These are phyloP conservation scores for Euphorbia tirucalli DNA, from an alignment of 345 rosid genomes.

Conservation along the genomic window DNA sequence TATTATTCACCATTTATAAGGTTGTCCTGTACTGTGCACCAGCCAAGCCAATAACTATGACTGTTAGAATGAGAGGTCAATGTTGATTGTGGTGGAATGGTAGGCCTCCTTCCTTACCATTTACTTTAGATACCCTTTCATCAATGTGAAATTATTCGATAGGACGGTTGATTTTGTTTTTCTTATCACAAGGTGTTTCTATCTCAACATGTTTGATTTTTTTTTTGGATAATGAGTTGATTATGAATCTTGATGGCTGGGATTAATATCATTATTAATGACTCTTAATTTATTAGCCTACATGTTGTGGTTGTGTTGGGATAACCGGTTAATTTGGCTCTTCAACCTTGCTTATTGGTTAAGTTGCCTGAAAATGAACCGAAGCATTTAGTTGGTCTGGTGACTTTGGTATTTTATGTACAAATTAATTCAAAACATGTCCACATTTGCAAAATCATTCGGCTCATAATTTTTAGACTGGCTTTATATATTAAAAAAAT, in stretches of 20 bases:
- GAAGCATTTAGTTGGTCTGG: no score
- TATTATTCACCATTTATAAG: not conserved
- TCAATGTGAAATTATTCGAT: not conserved
- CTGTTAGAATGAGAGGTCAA: conserved; percentile 7
- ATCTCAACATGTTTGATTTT: not conserved
- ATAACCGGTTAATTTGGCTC: no score
- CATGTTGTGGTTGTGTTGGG: no score
- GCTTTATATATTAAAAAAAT: no score
- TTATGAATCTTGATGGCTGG: not conserved
- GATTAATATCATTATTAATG: not conserved
- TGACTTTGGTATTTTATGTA: no score
- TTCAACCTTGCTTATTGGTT: no score
- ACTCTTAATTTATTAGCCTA: not conserved
- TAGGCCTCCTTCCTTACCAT: not conserved
- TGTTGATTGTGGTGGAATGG: not conserved
- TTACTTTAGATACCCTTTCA: not conserved
- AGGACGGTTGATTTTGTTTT: not conserved
- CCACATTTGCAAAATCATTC: no score
- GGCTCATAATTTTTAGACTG: no score
- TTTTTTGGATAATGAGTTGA: not conserved
- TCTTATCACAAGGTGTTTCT: not conserved
- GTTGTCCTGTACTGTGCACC: no score
- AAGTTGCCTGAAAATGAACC: no score
- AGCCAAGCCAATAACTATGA: no score
- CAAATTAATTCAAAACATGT: no score